Conservation (phyloP, 345 rosid genomes). For the Populus ilicifolia region DNA sequence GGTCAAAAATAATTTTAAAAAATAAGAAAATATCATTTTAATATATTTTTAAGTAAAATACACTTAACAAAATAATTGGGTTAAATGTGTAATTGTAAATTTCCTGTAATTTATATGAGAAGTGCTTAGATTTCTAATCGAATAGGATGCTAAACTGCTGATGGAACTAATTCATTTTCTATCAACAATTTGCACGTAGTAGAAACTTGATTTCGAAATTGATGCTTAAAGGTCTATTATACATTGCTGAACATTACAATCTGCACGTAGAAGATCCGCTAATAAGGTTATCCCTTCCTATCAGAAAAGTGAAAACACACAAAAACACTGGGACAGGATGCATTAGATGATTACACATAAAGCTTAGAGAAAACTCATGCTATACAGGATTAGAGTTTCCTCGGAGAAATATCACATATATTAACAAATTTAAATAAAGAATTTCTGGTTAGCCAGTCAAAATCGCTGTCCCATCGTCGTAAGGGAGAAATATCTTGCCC, state of each 20-base stretch:
- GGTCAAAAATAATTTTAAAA: too few species aligned
- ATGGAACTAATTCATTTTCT: not conserved
- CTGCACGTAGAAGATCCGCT: slow-evolving; percentile 28
- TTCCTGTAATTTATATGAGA: not conserved
- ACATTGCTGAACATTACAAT: slow-evolving; percentile 32
- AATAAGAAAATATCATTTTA: too few species aligned
- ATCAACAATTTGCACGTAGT: not conserved
- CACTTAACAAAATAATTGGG: too few species aligned
- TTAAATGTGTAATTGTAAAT: not conserved
- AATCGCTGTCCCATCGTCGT: slow-evolving; percentile 35
- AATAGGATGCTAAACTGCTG: not conserved
- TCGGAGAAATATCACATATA: slow-evolving; percentile 25
- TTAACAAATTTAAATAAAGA: slow-evolving; percentile 50
- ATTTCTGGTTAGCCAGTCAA: slow-evolving; percentile 53
- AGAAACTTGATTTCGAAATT: slow-evolving; percentile 3
- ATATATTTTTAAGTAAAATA: too few species aligned
- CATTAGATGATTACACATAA: slow-evolving; percentile 27
- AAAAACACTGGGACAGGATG: slow-evolving; percentile 14
- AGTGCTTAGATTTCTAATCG: not conserved
- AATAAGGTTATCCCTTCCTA: slow-evolving; percentile 20
- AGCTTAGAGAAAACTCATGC: slow-evolving; percentile 33
- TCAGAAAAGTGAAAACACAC: slow-evolving; percentile 34
- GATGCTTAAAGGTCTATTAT: slow-evolving; percentile 27
- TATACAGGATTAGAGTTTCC: slow-evolving; percentile 45
- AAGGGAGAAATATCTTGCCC: slow-evolving; percentile 52